Evolutionary conservation across 176 grass and related monocot species (phyloP).

Genomic region (Microstegium vimineum): DNA sequence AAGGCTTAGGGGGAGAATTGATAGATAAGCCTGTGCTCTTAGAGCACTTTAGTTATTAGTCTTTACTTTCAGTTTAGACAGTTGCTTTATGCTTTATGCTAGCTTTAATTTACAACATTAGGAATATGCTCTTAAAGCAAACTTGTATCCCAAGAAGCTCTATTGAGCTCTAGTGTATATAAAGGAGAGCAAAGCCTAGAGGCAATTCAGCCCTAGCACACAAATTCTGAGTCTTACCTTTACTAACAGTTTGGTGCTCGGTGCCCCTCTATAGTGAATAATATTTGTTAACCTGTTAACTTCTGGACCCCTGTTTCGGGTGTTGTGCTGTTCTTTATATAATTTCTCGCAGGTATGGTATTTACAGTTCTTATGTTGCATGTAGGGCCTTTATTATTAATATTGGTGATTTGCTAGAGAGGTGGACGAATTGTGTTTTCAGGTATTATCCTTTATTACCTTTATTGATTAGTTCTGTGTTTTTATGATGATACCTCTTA

Average conservation of each 20-base stretch:
- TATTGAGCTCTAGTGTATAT: too few relatives aligned
- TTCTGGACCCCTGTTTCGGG: neutral
- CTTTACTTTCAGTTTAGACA: too few relatives aligned
- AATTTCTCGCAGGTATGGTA: neutral
- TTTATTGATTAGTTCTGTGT: neutral
- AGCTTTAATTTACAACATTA: too few relatives aligned
- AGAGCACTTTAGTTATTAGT: too few relatives aligned
- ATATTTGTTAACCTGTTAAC: neutral
- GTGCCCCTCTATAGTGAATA: neutral
- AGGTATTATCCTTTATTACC: conserved; percentile 37
- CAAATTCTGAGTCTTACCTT: too few relatives aligned
- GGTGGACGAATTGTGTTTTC: conserved; percentile 86
- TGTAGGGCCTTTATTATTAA: conserved; percentile 71
- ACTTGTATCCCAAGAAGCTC: too few relatives aligned
- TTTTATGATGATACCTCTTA: neutral
- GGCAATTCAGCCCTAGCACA: too few relatives aligned
- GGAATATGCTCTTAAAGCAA: too few relatives aligned
- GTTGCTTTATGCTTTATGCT: too few relatives aligned
- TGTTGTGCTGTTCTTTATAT: neutral
- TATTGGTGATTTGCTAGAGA: conserved; percentile 81
- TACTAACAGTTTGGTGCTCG: neutral
- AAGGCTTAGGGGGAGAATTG: too few relatives aligned
- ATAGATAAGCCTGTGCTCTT: too few relatives aligned
- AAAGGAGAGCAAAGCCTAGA: too few relatives aligned
- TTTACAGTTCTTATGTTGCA: neutral